These are phyloP conservation scores for Aeminium ludgeri DNA, from an alignment of 495 filamentous ascomycete species.

Conservation along the genomic window DNA sequence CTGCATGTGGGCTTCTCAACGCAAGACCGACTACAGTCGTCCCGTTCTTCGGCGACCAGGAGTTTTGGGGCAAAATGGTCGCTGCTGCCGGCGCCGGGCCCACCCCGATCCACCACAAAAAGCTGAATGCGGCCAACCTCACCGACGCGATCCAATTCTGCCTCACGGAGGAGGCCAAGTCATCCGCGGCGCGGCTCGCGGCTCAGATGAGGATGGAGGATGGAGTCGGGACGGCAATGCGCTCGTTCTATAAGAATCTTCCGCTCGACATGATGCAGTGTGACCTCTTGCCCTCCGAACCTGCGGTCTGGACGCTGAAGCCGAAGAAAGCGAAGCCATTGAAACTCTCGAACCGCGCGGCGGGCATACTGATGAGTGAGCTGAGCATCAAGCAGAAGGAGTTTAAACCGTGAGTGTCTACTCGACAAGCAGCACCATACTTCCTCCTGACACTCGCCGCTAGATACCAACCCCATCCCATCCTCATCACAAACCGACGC, in stretches of 20 bases:
- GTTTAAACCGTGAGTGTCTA: too few relatives aligned
- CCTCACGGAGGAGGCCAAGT: constrained; percentile 36
- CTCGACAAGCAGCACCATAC: too few relatives aligned
- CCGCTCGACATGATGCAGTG: constrained; percentile 45
- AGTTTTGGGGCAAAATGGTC: constrained; percentile 58
- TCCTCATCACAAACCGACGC: too few relatives aligned
- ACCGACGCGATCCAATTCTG: constrained; percentile 43
- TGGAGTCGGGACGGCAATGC: constrained; percentile 44
- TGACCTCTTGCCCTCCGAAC: constrained; percentile 42
- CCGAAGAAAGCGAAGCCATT: too few relatives aligned
- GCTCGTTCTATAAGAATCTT: constrained; percentile 54
- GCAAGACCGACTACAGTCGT: constrained; percentile 60
- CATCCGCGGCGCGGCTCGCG: constrained; percentile 42
- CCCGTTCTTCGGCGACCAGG: constrained; percentile 80
- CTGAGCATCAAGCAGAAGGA: too few relatives aligned
- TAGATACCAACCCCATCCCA: too few relatives aligned
- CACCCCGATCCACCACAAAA: constrained; percentile 49
- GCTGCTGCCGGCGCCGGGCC: constrained; percentile 57
- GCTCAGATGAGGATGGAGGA: constrained; percentile 45
- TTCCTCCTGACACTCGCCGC: too few relatives aligned
- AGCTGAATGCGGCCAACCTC: constrained; percentile 44
- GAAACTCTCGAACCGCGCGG: too few relatives aligned
- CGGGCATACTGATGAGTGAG: too few relatives aligned
- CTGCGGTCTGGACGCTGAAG: constrained; percentile 55
- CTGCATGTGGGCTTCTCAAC: constrained; percentile 51